phyloP scores from a whole-genome alignment of 2,329 filamentous ascomycete species.

The Cordyceps farinosa region DNA sequence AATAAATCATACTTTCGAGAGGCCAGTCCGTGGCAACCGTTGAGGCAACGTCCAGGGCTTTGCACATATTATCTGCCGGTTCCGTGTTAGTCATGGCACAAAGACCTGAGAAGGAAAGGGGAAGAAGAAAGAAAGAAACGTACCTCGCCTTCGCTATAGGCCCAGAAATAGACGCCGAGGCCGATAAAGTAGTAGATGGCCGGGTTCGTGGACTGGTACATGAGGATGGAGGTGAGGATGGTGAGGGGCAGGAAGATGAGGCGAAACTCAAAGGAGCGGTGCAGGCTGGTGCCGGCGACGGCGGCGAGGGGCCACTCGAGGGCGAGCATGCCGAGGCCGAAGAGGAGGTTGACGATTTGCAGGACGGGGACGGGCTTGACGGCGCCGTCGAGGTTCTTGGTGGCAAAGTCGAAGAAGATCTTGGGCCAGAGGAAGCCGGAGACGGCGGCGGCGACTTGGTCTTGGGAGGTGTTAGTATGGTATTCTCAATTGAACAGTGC shows the following conservation, averaged over 20 bases:
- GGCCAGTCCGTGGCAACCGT: constrained; percentile 36
- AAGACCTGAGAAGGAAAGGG: neutral
- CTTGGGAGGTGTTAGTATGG: constrained; percentile 41
- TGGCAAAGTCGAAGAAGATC: constrained; percentile 96
- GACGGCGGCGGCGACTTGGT: constrained; percentile 80
- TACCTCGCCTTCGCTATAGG: constrained; percentile 95
- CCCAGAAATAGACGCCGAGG: constrained; percentile 90
- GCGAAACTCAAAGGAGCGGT: constrained; percentile 83
- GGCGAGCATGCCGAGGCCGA: constrained; percentile 73
- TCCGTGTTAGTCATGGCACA: constrained; percentile 17
- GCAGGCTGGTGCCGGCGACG: constrained; percentile 72
- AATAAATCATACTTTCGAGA: constrained; percentile 15
- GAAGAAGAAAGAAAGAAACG: constrained; percentile 27
- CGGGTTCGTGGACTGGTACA: constrained; percentile 91
- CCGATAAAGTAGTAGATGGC: constrained; percentile 89
- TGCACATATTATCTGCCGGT: constrained; percentile 58
- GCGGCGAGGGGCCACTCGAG: constrained; percentile 88
- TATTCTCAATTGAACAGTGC: neutral
- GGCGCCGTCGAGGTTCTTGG: constrained; percentile 79
- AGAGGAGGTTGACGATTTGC: constrained; percentile 83
- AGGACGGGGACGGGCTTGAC: constrained; percentile 86
- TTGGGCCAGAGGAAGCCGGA: constrained; percentile 98
- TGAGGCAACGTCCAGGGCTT: constrained; percentile 68
- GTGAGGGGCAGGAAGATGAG: constrained; percentile 78
- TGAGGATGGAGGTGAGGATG: constrained; percentile 67